phyloP scores from a whole-genome alignment of 768 basidiomycete genomes.

The Lactifluus volemus region DNA sequence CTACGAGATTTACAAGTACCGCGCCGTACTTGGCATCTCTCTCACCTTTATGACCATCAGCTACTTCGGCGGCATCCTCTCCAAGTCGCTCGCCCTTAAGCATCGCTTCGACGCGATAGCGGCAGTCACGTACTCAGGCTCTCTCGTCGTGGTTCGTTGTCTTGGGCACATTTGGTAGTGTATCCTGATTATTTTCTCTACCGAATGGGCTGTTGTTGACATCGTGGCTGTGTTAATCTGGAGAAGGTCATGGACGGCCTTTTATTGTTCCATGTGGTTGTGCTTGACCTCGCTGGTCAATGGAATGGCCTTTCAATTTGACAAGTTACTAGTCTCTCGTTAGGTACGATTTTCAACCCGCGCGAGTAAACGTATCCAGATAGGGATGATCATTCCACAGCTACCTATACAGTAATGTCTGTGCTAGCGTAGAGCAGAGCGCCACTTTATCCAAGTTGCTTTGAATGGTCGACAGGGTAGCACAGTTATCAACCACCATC shows the following conservation, averaged over 20 bases:
- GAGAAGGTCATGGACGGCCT: constrained; percentile 49
- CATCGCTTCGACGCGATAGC: constrained; percentile 54
- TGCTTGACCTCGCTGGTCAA: no score
- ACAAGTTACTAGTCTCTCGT: no score
- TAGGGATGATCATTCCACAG: no score
- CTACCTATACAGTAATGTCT: no score
- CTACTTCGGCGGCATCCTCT: constrained; percentile 61
- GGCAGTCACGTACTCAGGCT: constrained; percentile 50
- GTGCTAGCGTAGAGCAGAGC: no score
- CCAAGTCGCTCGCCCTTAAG: constrained; percentile 62
- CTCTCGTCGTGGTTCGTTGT: constrained; percentile 44
- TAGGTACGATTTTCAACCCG: no score
- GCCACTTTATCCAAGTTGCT: no score
- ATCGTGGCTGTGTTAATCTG: neutral
- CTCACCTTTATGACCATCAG: constrained; percentile 63
- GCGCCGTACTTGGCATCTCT: constrained; percentile 60
- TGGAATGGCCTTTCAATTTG: no score
- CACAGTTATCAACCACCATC: neutral
- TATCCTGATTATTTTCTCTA: neutral
- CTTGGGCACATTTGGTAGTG: neutral
- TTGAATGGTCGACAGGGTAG: neutral
- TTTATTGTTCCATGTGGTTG: constrained; percentile 2
- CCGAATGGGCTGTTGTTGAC: neutral
- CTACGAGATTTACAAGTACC: constrained; percentile 72
- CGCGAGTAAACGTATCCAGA: no score